Percentiles rank a stretch among this genome's conserved stretches.
These are phyloP conservation scores for Colletotrichum agaves DNA, from an alignment of 2,329 filamentous ascomycete species.

Conservation along the genomic window DNA sequence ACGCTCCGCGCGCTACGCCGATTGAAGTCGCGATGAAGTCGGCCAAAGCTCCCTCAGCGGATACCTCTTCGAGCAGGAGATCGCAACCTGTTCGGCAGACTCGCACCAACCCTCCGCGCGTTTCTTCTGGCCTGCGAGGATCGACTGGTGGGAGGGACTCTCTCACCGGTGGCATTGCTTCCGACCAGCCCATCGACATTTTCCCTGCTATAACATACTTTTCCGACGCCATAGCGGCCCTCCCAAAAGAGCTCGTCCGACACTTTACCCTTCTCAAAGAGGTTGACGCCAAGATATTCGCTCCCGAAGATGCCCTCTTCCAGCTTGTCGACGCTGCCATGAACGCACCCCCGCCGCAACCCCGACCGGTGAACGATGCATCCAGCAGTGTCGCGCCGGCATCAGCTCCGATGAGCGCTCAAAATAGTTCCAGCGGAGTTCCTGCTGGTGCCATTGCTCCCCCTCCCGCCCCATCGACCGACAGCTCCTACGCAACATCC, in stretches of 20 bases:
- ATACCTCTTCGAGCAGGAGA: constrained; percentile 63
- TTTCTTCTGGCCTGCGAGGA: constrained; percentile 56
- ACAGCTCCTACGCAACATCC: constrained; percentile 54
- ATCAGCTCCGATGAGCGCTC: constrained; percentile 61
- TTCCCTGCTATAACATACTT: constrained; percentile 79
- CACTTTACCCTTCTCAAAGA: constrained; percentile 97
- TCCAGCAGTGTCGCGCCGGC: constrained; percentile 53
- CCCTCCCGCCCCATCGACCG: constrained; percentile 52
- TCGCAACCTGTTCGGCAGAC: constrained; percentile 74
- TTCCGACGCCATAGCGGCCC: constrained; percentile 88
- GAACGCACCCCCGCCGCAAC: constrained; percentile 59
- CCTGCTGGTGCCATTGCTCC: constrained; percentile 48
- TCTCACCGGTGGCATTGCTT: constrained; percentile 54
- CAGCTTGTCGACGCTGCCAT: constrained; percentile 76
- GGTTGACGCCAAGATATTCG: constrained; percentile 96
- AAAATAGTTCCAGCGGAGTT: constrained; percentile 59
- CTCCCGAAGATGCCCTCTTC: constrained; percentile 84
- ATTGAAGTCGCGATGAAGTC: constrained; percentile 60
- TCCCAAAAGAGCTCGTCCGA: constrained; percentile 93
- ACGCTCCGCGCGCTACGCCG: constrained; percentile 2
- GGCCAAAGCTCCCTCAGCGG: constrained; percentile 57
- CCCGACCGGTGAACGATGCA: constrained; percentile 56
- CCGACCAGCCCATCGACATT: constrained; percentile 72
- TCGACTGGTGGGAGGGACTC: constrained; percentile 58
- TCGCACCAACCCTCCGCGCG: constrained; percentile 71